Conservation (phyloP, 768 basidiomycete species). For the Pleurotus ostreatus region DNA sequence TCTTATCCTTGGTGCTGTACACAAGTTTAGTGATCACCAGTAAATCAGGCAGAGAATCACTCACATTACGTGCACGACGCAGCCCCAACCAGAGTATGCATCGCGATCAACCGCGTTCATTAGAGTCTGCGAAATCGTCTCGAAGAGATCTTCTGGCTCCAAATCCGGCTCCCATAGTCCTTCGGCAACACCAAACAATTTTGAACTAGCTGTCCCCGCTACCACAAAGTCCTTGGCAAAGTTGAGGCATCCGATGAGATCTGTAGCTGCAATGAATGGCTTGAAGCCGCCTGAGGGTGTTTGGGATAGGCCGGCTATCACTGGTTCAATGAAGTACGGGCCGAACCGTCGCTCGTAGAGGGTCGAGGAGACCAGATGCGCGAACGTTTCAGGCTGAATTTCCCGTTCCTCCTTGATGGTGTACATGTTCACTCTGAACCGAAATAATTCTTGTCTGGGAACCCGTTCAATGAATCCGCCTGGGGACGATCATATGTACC, state of each 20-base stretch:
- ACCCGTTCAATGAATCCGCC: constrained; percentile 9
- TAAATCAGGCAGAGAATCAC: constrained; percentile 22
- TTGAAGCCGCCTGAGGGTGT: constrained; percentile 66
- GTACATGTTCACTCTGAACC: constrained; percentile 98
- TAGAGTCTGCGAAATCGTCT: constrained; percentile 95
- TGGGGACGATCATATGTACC: constrained; percentile 2
- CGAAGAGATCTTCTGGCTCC: constrained; percentile 94
- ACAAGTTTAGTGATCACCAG: constrained; percentile 6
- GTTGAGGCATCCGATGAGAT: constrained; percentile 90
- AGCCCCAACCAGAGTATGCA: constrained; percentile 96
- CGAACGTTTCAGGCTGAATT: constrained; percentile 94
- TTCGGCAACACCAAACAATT: constrained; percentile 96
- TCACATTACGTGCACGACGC: constrained; percentile 92
- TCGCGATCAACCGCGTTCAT: constrained; percentile 95
- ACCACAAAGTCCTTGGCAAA: constrained; percentile 98
- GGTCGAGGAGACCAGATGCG: constrained; percentile 91
- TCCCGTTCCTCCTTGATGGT: constrained; percentile 98
- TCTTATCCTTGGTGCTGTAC: constrained; percentile 63
- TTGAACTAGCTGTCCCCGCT: constrained; percentile 86
- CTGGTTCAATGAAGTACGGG: constrained; percentile 95
- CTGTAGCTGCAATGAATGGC: constrained; percentile 94
- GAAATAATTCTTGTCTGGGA: constrained; percentile 79
- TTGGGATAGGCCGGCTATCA: constrained; percentile 87
- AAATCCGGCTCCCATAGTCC: constrained; percentile 98
- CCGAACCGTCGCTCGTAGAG: constrained; percentile 95